Base-by-base conservation (phyloP, 805 yeast species). In the Saccharomycopsis selenospora region DNA sequence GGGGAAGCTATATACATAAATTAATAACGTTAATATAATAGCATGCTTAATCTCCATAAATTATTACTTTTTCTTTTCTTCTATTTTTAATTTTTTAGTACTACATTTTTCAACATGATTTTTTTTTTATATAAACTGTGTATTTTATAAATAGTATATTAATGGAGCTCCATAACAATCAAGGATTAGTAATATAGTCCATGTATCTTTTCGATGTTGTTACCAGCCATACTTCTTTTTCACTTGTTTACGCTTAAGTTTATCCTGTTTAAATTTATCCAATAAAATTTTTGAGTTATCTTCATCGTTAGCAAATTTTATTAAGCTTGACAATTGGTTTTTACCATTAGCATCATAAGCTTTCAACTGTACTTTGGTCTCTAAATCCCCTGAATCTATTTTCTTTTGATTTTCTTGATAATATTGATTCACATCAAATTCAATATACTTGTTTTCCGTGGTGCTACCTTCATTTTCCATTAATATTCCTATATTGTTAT, bases 281-380 rank as follows among this genome's bases (percentile, higher is more conserved):
- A 54, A 42, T 28, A 65, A 43, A 28, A 58, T 58, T 4, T 57
- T 62, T 23, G 53, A 55, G 46, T 64, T 62, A 13, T 52, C 27
- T 13, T 47, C 47, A 33, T 50, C 51, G 40, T 61, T 59, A 1
- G 66, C 64, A 47, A 60, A 63, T 18, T 56, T 55, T 23, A 65
- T 61, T 38, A 66, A 56, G 18, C 56, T 57, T 18, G 61, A 53
- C 20, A 66, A 51, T 42, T 64, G 67, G 50, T 66, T 66, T 42
- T 61, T 60, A 18, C 68, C 66, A 36, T 52, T 24, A 7, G 55
- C 53, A 14, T 56, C 52, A 50, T 61, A 61, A 33, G 59, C 60
- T 28, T 52, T 59, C 10, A 63, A 50, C 10, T 57, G 52, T 13
- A 60, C 52, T 7, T 43, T 51, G 18, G 55, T 51, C 51, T 60